phyloP scores from a whole-genome alignment of 352 stramenopile genomes.

The Globisporangium yorkense region DNA sequence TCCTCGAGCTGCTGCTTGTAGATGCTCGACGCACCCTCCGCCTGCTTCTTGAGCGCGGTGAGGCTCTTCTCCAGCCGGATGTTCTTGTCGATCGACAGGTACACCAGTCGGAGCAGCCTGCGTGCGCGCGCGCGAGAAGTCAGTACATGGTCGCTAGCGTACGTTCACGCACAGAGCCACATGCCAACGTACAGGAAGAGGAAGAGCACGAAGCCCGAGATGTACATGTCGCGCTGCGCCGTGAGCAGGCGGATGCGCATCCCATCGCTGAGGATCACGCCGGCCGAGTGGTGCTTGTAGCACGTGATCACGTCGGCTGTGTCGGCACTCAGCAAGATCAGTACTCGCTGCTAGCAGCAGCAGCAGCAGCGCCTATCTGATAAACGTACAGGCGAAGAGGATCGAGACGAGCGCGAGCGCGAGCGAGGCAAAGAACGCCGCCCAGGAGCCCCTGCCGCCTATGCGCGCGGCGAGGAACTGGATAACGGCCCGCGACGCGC shows the following conservation, averaged over 20 bases:
- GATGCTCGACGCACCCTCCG: slow-evolving; percentile 48
- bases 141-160: too few species aligned
- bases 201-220: slow-evolving; percentile 81
- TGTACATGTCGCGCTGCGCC: slow-evolving; percentile 85
- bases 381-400: slow-evolving; percentile 67
- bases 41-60: slow-evolving; percentile 71
- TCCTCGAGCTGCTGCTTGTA: slow-evolving; percentile 70
- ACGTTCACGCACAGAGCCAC: too few species aligned
- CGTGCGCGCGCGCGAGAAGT: not conserved
- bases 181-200: slow-evolving; percentile 45
- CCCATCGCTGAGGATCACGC: slow-evolving; percentile 56
- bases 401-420: slow-evolving; percentile 55
- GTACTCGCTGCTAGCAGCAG: not conserved
- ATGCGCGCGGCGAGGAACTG: slow-evolving; percentile 46
- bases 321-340: not conserved
- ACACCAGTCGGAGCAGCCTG: slow-evolving; percentile 68
- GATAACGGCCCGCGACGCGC: slow-evolving; percentile 43
- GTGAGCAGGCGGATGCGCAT: slow-evolving; percentile 75
- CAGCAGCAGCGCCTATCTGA: not conserved
- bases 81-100: slow-evolving; percentile 60
- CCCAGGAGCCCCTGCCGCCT: slow-evolving; percentile 37
- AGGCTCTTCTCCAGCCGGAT: slow-evolving; percentile 68
- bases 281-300: slow-evolving; percentile 63
- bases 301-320: slow-evolving; percentile 64
- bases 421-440: slow-evolving; percentile 36